Evolutionary conservation across 495 filamentous ascomycete species (phyloP).

Genomic region (Chaetomidium leptoderma): DNA sequence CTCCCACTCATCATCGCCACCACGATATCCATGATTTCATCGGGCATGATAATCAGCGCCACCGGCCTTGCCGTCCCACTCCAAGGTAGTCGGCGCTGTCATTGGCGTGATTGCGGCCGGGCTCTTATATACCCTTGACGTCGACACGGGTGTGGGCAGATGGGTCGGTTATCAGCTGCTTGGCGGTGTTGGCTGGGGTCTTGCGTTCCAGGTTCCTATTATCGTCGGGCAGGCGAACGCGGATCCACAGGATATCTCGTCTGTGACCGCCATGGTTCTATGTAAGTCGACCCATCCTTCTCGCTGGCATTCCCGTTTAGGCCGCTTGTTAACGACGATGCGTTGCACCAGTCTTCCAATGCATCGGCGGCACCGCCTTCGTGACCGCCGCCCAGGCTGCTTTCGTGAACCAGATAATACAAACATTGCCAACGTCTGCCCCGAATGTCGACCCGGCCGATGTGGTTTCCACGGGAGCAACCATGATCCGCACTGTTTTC

Average conservation of each 20-base stretch:
- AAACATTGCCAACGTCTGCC: conserved; percentile 32
- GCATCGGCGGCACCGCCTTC: conserved; percentile 46
- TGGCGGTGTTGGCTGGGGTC: conserved; percentile 47
- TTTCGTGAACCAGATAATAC: conserved; percentile 25
- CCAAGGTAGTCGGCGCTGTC: conserved; percentile 46
- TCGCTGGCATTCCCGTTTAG: background rate
- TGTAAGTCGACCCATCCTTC: conserved; percentile 38
- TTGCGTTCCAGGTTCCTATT: conserved; percentile 48
- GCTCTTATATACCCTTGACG: conserved; percentile 46
- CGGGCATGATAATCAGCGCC: conserved; percentile 44
- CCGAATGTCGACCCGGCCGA: conserved; percentile 42
- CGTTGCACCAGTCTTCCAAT: conserved; percentile 41
- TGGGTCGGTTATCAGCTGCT: conserved; percentile 61
- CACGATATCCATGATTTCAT: conserved; percentile 42
- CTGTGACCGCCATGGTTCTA: conserved; percentile 18
- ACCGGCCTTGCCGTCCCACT: conserved; percentile 50
- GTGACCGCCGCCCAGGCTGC: conserved; percentile 39
- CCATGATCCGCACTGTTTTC: conserved; percentile 37
- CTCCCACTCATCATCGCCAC: conserved; percentile 51
- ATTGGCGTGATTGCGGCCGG: conserved; percentile 54
- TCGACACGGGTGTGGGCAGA: conserved; percentile 39
- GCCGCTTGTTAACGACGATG: background rate
- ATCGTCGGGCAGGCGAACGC: conserved; percentile 55
- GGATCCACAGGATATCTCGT: conserved; percentile 29
- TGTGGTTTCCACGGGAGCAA: conserved; percentile 36